Conservation (phyloP, 164 flowering plant genomes). For the Tetracentron sinense region DNA sequence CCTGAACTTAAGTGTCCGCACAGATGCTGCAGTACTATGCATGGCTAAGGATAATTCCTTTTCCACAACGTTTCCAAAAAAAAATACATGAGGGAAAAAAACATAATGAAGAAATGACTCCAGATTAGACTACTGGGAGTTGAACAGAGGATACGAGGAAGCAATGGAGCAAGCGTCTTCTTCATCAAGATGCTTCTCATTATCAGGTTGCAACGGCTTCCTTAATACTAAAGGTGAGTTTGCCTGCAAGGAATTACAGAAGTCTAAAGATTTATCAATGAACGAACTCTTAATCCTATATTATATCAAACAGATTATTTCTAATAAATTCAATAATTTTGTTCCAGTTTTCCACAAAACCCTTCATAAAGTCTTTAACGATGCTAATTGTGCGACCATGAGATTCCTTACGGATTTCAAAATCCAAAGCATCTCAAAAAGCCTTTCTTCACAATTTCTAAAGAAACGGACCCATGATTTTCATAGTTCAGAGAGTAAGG, state of each 20-base stretch:
- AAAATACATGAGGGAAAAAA: background rate
- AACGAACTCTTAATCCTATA: background rate
- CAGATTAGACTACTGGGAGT: background rate
- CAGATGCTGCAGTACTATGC: too few relatives aligned
- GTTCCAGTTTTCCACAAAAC: too few relatives aligned
- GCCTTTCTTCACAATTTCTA: too few relatives aligned
- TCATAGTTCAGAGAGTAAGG: background rate
- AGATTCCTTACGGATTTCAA: background rate
- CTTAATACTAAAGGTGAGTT: slow-evolving; percentile 40
- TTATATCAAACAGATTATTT: background rate
- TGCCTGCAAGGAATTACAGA: slow-evolving; percentile 30
- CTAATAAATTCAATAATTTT: background rate
- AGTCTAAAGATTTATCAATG: slow-evolving; percentile 1
- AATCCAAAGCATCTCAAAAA: too few relatives aligned
- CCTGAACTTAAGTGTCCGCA: slow-evolving; percentile 45
- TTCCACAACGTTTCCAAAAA: background rate
- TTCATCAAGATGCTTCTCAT: slow-evolving; percentile 62
- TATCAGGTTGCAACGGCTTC: slow-evolving; percentile 51
- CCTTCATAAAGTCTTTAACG: background rate
- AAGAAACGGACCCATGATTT: too few relatives aligned
- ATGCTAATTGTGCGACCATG: background rate
- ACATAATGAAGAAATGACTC: background rate
- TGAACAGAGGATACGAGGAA: slow-evolving; percentile 78
- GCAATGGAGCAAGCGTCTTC: slow-evolving; percentile 76
- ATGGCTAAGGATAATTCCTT: slow-evolving; percentile 37